Base-by-base conservation (phyloP, 2,329 filamentous ascomycete species). In the Colletotrichum plurivorum region DNA sequence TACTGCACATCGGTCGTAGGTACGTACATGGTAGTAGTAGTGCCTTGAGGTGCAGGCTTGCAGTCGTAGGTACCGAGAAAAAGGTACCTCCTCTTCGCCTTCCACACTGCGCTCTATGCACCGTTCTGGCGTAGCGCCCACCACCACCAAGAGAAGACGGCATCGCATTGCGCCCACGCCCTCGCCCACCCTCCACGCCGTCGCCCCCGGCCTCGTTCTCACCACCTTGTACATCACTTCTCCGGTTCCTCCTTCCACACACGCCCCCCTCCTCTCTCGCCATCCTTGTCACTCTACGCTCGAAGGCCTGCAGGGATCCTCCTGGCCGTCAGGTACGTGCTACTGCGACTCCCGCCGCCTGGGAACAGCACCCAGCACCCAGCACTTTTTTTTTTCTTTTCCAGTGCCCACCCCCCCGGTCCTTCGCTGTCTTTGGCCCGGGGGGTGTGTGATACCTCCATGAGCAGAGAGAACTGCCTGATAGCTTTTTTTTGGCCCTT, bases 251-350 rank as follows among this genome's bases (percentile, higher is more conserved):
- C 20, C 36, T 31, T 41, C n/a, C 41, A 39, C 27, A 41, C 46
- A 18, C 31, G 41, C 22, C n/a, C 31, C 13, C 59, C 46, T 13
- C 25, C 52, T 22, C 16, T 41, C 9, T 46, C 25, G 9, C 15
- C 15, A 43, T 53, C 49, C 63, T 67, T 20, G 63, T 56, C 48
- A 25, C 41, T 60, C 61, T 54, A 54, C 66, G 22, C 55, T 43
- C 22, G 22, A 53, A 20, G 62, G 3, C 10, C 41, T n/a, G 55
- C 66, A 69, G 66, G 66, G 66, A 25, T 70, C 20, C 63, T 68
- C 57, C 67, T 62, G 63, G 58, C 63, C 67, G 63, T 68, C 67
- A 70, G 67, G 63, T 70, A 68, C 63, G 67, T 68, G 63, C 63
- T 70, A 58, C 63, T 67, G 46, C 48, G 56, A 63, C 67, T 68